Base-by-base conservation (phyloP, 257 asterid genomes). In the Primulina eburnea region DNA sequence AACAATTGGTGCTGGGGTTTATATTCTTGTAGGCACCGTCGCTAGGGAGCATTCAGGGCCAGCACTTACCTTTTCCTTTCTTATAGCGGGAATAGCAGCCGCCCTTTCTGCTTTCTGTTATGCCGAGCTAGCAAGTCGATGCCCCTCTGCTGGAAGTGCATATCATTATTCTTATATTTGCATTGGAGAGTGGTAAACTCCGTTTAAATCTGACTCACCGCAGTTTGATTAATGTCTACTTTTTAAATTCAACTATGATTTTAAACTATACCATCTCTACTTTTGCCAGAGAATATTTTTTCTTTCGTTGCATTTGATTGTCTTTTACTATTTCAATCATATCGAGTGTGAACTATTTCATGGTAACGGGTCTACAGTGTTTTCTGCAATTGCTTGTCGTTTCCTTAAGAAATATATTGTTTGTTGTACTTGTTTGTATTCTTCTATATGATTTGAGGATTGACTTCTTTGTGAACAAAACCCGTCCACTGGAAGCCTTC, bases 131-230 rank as follows among this genome's bases (percentile, higher is more conserved):
- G 92, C 96, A 0, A 82, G 98, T 70, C 95, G 98, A 6, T 92
- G 96, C 60, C 98, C 98, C 29, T 92, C 97, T 18, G 97, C 98
- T 78, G 98, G 98, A 71, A 92, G 98, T 84, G 98, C 98, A 64
- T 92, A 92, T 81, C 98, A 92, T 77, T 92, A 92, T 80, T 86
- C 98, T 28, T 92, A 92, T 86, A 88, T 92, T 43, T 92, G 98
- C 5, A 82, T 90, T 18, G 98, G 98, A 79, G 98, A 92, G 84
- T 92, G 96, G 97, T 92, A 89, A 70, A 60, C 26, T 57, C 60
- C 11, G 26, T 53, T 14, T 61, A 20, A 11, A 8, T 2, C 43
- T 35, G 12, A 59, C 71, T n/a, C 67, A 8, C 64, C 47, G n/a
- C 33, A 40, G 30, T 68, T 68, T 67, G 38, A 43, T 11, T 43